These are phyloP conservation scores for Lasiosphaeriaceae sp. DNA, from an alignment of 495 filamentous ascomycete species.

Conservation along the genomic window DNA sequence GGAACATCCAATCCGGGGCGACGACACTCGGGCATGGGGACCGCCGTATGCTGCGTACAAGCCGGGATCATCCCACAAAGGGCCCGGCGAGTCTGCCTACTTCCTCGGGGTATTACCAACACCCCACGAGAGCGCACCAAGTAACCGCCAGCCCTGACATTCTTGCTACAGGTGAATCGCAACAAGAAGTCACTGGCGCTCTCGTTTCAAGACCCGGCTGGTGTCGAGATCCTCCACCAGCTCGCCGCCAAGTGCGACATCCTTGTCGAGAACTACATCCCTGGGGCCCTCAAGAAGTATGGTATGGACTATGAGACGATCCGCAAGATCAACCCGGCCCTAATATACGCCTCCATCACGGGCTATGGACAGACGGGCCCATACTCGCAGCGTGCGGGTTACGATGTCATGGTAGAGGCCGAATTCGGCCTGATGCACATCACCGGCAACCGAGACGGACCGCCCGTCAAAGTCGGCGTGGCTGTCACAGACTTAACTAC, in stretches of 20 bases:
- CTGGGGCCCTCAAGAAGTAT: constrained; percentile 88
- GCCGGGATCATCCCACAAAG: constrained; percentile 53
- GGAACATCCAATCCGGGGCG: constrained; percentile 86
- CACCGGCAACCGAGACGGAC: constrained; percentile 79
- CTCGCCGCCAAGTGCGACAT: constrained; percentile 84
- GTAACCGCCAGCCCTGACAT: background rate
- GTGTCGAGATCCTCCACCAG: constrained; percentile 79
- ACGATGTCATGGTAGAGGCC: constrained; percentile 99
- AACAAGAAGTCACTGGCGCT: constrained; percentile 95
- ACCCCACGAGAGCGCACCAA: background rate
- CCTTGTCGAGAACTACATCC: constrained; percentile 95
- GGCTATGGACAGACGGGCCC: constrained; percentile 87
- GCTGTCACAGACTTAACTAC: constrained; percentile 96
- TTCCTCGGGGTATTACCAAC: constrained; percentile 69
- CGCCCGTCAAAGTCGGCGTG: constrained; percentile 95
- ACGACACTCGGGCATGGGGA: constrained; percentile 95
- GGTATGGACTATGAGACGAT: constrained; percentile 79
- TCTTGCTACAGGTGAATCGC: constrained; percentile 66
- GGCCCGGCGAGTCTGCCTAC: constrained; percentile 91
- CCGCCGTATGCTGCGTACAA: constrained; percentile 84
- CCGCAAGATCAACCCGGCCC: constrained; percentile 68
- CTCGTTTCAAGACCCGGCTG: constrained; percentile 79
- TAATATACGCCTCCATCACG: constrained; percentile 66
- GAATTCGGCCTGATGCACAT: constrained; percentile 99
- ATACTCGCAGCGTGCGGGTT: constrained; percentile 82